phyloP scores from a whole-genome alignment of 2,329 filamentous ascomycete species.

The Trichoderma brevicompactum region DNA sequence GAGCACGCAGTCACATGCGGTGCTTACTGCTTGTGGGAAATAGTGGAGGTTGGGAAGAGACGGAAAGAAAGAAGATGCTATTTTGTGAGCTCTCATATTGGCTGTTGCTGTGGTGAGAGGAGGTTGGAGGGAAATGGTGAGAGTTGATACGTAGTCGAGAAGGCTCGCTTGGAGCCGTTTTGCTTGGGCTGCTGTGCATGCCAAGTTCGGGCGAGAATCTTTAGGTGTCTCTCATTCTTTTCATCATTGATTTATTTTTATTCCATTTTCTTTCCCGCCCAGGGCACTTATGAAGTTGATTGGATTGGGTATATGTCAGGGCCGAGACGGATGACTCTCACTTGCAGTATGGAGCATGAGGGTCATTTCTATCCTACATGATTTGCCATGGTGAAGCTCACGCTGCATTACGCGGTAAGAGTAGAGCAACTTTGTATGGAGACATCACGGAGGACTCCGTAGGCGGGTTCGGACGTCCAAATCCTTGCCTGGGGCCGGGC shows the following conservation, averaged over 20 bases:
- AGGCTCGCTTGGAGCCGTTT: background rate
- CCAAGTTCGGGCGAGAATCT: conserved; percentile 8
- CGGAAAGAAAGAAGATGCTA: background rate
- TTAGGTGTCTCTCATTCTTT: background rate
- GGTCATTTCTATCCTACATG: conserved; percentile 11
- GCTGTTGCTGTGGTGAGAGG: conserved; percentile 19
- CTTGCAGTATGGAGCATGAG: conserved; percentile 10
- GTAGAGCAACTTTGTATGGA: background rate
- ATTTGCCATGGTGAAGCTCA: conserved; percentile 18
- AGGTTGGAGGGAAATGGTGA: background rate
- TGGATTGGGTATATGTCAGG: conserved; percentile 5
- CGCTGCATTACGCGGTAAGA: background rate
- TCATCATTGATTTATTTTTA: background rate
- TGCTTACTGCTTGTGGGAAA: conserved; percentile 28
- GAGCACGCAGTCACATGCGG: conserved; percentile 24
- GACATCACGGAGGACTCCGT: conserved; percentile 2
- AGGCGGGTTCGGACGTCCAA: background rate
- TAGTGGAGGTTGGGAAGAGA: background rate
- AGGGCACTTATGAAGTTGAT: background rate
- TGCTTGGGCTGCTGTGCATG: conserved; percentile 26
- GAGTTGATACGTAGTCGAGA: conserved; percentile 9
- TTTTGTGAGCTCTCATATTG: conserved; percentile 21
- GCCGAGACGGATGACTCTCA: conserved; percentile 2
- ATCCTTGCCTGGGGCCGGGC: background rate
- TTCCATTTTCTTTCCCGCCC: background rate